phyloP scores from a whole-genome alignment of 495 filamentous ascomycete species.

The Bryoglossum gracile region DNA sequence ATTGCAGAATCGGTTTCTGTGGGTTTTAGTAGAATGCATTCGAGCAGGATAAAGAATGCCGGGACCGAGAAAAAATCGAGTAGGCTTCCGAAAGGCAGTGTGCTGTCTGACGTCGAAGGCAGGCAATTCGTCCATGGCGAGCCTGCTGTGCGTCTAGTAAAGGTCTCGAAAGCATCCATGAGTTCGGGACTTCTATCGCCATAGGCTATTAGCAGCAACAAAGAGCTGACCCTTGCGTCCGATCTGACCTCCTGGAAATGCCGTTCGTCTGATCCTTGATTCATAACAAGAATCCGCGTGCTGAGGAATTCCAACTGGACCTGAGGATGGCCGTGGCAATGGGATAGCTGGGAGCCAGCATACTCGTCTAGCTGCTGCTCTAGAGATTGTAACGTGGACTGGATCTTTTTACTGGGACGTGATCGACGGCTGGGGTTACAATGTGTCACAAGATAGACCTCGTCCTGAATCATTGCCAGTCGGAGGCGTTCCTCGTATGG shows the following conservation, averaged over 20 bases:
- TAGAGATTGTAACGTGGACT: not conserved
- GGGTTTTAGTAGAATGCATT: not conserved
- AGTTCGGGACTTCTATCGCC: not conserved
- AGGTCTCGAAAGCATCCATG: not conserved
- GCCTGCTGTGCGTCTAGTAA: not conserved
- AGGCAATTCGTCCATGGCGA: not conserved
- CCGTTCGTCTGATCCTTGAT: not conserved
- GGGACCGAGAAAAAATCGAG: not conserved
- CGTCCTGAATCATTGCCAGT: conserved; percentile 4
- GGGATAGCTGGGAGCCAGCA: not conserved
- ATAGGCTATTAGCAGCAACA: not conserved
- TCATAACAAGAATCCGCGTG: conserved; percentile 3
- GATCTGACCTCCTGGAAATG: conserved; percentile 1
- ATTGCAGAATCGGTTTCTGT: not conserved
- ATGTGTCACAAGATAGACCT: conserved; percentile 1
- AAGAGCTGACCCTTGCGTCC: conserved; percentile 1
- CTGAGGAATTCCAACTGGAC: not conserved
- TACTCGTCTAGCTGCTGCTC: conserved; percentile 1
- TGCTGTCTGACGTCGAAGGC: conserved; percentile 1
- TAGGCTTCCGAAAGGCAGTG: not conserved
- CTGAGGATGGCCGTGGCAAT: not conserved
- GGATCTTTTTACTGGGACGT: not conserved
- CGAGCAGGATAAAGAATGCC: conserved; percentile 1
- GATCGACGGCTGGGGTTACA: not conserved
- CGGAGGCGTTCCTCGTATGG: not conserved